Evolutionary conservation across 83 land plant species (phyloP).

Genomic region (Picea mariana): DNA sequence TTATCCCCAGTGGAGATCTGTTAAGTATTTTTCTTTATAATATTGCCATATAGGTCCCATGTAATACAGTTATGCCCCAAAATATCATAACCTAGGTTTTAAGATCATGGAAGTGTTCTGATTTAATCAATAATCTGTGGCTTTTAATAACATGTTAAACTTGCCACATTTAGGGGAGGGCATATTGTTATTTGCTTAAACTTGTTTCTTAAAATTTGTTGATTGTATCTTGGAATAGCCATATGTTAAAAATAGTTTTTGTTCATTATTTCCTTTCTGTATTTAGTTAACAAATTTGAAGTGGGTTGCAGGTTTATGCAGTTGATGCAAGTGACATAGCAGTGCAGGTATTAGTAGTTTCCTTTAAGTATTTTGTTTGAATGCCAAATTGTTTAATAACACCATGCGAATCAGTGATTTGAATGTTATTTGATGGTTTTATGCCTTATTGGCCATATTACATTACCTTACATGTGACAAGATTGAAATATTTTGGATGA

Average conservation of each 20-base stretch:
- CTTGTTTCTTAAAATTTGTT: not conserved
- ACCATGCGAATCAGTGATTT: not conserved
- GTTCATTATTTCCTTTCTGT: not conserved
- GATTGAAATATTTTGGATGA: not conserved
- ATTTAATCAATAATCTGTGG: slow-evolving; percentile 3
- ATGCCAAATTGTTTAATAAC: not conserved
- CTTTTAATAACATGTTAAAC: not conserved
- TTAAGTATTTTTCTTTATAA: no score
- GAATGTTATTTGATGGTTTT: not conserved
- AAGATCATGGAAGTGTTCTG: not conserved
- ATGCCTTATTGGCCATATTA: not conserved
- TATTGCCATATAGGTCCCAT: no score
- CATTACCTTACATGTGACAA: not conserved
- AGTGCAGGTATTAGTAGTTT: slow-evolving; percentile 59
- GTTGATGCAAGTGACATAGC: slow-evolving; percentile 98
- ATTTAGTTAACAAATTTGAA: slow-evolving; percentile 2
- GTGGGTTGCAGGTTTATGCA: slow-evolving; percentile 82
- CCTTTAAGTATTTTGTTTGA: not conserved
- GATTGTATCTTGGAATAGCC: not conserved
- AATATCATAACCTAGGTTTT: no score
- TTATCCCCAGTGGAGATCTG: no score
- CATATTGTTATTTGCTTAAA: not conserved
- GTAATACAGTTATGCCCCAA: no score
- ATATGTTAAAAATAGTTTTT: not conserved
- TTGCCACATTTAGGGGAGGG: not conserved